These are phyloP conservation scores for Aspergillus aculeatus DNA, from an alignment of 2,329 filamentous ascomycete genomes.

Conservation along the genomic window DNA sequence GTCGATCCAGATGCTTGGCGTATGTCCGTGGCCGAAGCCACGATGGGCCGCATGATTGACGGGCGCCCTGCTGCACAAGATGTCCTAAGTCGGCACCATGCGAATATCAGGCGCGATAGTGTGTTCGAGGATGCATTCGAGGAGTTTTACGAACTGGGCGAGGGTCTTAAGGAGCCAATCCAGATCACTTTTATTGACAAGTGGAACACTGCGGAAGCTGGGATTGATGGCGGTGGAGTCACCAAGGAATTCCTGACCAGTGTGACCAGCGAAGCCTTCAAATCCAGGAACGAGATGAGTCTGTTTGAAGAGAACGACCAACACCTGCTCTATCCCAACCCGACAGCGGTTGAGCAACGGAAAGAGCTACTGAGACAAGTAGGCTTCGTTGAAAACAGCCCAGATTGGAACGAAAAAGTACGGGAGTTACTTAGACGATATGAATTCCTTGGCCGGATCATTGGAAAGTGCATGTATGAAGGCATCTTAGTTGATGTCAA, in stretches of 20 bases:
- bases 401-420: constrained; percentile 59
- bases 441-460: constrained; percentile 87
- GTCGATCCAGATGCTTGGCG: constrained; percentile 76
- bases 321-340: constrained; percentile 86
- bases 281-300: constrained; percentile 54
- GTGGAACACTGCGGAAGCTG: constrained; percentile 82
- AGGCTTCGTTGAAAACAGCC: constrained; percentile 54
- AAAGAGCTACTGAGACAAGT: constrained; percentile 56
- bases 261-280: constrained; percentile 81
- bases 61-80: constrained; percentile 42
- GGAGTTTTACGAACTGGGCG: constrained; percentile 77
- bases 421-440: constrained; percentile 68
- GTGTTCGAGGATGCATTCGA: constrained; percentile 84
- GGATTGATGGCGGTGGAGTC: constrained; percentile 94
- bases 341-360: constrained; percentile 69
- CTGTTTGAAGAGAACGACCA: constrained; percentile 83
- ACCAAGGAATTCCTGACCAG: constrained; percentile 96
- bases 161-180: constrained; percentile 88
- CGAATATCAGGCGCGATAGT: constrained; percentile 72
- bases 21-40: constrained; percentile 53
- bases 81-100: constrained; percentile 63
- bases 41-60: constrained; percentile 40
- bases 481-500: constrained; percentile 89
- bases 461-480: constrained; percentile 97
- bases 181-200: constrained; percentile 95